Percentiles rank a stretch among this genome's conserved stretches.
phyloP scores from a whole-genome alignment of 2,329 filamentous ascomycete genomes.

The Mariannaea sp. region DNA sequence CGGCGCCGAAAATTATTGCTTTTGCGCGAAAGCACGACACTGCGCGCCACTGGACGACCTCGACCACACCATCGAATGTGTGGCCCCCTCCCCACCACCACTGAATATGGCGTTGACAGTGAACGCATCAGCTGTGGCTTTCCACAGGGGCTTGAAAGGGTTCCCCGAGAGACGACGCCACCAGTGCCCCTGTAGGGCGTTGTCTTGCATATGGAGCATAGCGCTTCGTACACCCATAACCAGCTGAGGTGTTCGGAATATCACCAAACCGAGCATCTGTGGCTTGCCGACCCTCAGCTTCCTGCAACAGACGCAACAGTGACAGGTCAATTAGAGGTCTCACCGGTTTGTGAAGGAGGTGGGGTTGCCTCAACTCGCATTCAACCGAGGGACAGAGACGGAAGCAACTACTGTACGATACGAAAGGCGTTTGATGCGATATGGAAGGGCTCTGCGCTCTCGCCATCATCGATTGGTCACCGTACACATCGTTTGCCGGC shows the following conservation, averaged over 20 bases:
- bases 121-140: conserved; percentile 16
- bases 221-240: too few relatives aligned
- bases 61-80: neutral
- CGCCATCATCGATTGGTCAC: conserved; percentile 17
- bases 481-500: conserved; percentile 15
- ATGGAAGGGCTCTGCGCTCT: conserved; percentile 2
- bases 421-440: conserved; percentile 7
- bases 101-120: conserved; percentile 2
- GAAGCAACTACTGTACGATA: conserved; percentile 7
- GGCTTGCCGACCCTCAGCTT: conserved; percentile 2
- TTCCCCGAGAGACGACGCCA: neutral
- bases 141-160: conserved; percentile 7
- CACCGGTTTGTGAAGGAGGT: neutral
- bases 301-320: neutral
- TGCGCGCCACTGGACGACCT: conserved; percentile 3
- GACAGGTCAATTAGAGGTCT: conserved; percentile 6
- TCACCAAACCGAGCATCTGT: conserved; percentile 5
- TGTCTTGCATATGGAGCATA: conserved; percentile 1
- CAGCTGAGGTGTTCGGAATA: conserved; percentile 13
- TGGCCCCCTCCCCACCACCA: conserved; percentile 12
- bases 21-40: conserved; percentile 3
- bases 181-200: neutral
- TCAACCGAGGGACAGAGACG: conserved; percentile 8
- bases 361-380: neutral
- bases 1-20: conserved; percentile 2